These are phyloP conservation scores for Schoenoplectus triqueter DNA, from an alignment of 202 grass and related monocot species.

Conservation along the genomic window DNA sequence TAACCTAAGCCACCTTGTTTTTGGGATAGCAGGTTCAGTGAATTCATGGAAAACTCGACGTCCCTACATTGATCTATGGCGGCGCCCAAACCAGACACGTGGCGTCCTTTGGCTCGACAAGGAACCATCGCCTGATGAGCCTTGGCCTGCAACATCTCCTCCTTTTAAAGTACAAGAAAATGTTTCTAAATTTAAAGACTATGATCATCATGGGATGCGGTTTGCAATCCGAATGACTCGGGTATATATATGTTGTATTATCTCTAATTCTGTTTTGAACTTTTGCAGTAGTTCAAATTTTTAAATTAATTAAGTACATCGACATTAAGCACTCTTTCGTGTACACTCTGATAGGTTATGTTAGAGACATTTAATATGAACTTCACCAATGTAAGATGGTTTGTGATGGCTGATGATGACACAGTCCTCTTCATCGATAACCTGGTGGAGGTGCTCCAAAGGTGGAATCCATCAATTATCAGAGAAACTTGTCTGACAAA, in stretches of 20 bases:
- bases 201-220: conserved; percentile 11
- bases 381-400: conserved; percentile 55
- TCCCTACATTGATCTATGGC: conserved; percentile 79
- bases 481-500: neutral
- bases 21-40: conserved; percentile 75
- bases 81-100: conserved; percentile 59
- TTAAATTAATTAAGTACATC: neutral
- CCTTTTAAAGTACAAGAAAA: conserved; percentile 72
- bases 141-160: conserved; percentile 53
- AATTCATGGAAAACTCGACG: conserved; percentile 62
- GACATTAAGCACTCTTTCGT: no score
- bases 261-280: neutral
- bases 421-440: conserved; percentile 92
- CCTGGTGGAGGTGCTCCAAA: conserved; percentile 70
- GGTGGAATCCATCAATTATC: neutral
- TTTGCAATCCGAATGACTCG: conserved; percentile 6
- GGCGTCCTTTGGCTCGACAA: conserved; percentile 81
- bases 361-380: conserved; percentile 11
- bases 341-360: neutral
- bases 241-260: neutral
- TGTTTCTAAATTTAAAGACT: conserved; percentile 63
- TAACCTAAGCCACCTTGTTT: conserved; percentile 75
- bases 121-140: conserved; percentile 34
- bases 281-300: neutral
- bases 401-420: conserved; percentile 95